Evolutionary conservation across 305 asterid species (phyloP).

Genomic region (Fraxinus albicans): DNA sequence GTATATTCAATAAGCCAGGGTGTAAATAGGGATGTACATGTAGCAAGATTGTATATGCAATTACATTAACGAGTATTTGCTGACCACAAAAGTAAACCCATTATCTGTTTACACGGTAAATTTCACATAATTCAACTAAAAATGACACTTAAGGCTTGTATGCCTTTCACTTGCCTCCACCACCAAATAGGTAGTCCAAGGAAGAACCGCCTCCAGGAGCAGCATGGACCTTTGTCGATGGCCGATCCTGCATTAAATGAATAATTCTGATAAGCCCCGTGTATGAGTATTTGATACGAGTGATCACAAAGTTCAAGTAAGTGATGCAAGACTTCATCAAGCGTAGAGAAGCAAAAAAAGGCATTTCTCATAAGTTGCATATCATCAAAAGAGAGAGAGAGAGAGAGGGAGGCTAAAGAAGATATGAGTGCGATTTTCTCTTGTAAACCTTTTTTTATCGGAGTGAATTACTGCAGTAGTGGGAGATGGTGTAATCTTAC

Average conservation of each 20-base stretch:
- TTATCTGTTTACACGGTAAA: conserved; percentile 2
- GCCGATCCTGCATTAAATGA: conserved; percentile 51
- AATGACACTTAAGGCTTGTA: conserved; percentile 21
- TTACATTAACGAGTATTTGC: conserved; percentile 18
- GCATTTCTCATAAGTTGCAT: not conserved
- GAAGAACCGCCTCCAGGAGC: conserved; percentile 76
- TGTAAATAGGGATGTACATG: no score
- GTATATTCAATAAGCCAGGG: no score
- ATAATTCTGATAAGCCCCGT: not conserved
- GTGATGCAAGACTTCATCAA: not conserved
- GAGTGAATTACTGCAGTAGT: no score
- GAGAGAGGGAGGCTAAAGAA: no score
- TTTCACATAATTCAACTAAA: not conserved
- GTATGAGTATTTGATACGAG: no score
- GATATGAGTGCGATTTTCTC: no score
- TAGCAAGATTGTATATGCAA: not conserved
- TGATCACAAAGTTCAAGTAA: not conserved
- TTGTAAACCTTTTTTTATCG: no score
- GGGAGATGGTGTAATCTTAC: no score
- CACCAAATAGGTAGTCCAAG: conserved; percentile 63
- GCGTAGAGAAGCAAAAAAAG: not conserved
- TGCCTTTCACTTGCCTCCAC: conserved; percentile 37
- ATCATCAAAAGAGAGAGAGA: not conserved
- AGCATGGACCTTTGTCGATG: conserved; percentile 72
- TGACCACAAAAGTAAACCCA: conserved; percentile 17